Evolutionary conservation across 306 rosid species (phyloP).

Genomic region (Herpetospermum pedunculosum): DNA sequence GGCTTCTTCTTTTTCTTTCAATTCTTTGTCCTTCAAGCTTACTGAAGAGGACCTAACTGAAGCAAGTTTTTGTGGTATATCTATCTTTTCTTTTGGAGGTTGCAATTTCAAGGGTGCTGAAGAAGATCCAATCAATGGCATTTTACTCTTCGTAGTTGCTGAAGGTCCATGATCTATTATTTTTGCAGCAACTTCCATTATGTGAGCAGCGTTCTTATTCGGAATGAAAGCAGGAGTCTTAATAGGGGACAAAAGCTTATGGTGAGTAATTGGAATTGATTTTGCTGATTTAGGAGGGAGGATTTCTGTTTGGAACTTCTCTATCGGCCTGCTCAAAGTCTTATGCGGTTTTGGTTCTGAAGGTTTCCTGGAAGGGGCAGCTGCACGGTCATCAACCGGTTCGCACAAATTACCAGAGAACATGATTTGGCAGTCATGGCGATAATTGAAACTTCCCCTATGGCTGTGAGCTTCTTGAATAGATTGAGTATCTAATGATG

Average conservation of each 20-base stretch:
- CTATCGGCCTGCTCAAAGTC: slow-evolving; percentile 50
- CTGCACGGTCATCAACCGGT: slow-evolving; percentile 28
- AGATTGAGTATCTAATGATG: slow-evolving; percentile 60
- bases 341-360: slow-evolving; percentile 47
- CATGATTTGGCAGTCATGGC: slow-evolving; percentile 34
- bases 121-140: slow-evolving; percentile 43
- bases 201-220: slow-evolving; percentile 66
- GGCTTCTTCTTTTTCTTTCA: slow-evolving; percentile 47
- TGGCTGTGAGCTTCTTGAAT: slow-evolving; percentile 41
- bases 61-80: slow-evolving; percentile 49
- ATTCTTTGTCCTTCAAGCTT: slow-evolving; percentile 37
- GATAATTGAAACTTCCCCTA: slow-evolving; percentile 35
- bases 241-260: slow-evolving; percentile 85
- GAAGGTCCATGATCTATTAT: slow-evolving; percentile 67
- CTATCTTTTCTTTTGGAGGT: slow-evolving; percentile 61
- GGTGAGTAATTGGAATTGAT: slow-evolving; percentile 85
- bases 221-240: slow-evolving; percentile 70
- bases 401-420: slow-evolving; percentile 47
- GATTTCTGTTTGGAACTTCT: slow-evolving; percentile 89
- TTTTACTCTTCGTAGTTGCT: slow-evolving; percentile 35
- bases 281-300: slow-evolving; percentile 86
- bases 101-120: slow-evolving; percentile 58
- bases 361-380: slow-evolving; percentile 31
- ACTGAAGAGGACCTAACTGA: slow-evolving; percentile 41
- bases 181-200: slow-evolving; percentile 96